phyloP scores from a whole-genome alignment of 805 yeast genomes.

The Peterozyma toletana region DNA sequence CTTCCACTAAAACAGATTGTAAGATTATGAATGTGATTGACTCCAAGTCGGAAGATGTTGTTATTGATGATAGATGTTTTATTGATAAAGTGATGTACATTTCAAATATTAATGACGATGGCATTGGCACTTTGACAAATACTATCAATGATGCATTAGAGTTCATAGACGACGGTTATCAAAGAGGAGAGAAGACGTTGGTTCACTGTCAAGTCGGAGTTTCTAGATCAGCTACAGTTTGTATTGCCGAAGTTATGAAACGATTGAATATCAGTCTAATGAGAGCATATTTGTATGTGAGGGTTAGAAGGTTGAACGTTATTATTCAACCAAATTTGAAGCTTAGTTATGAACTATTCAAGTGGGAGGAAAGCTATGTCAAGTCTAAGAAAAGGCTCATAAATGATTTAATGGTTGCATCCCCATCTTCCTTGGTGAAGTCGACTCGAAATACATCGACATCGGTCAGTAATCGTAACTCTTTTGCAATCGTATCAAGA shows the following conservation, averaged over 20 bases:
- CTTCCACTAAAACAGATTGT: constrained; percentile 19
- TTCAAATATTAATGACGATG: constrained; percentile 81
- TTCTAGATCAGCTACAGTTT: constrained; percentile 89
- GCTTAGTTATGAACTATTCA: constrained; percentile 84
- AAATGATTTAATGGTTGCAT: too few species aligned
- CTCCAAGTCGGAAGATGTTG: constrained; percentile 11
- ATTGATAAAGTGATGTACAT: constrained; percentile 52
- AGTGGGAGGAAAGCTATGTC: constrained; percentile 45
- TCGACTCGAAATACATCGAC: neutral
- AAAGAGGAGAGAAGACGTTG: constrained; percentile 42
- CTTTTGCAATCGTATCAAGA: neutral
- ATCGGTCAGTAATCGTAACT: neutral
- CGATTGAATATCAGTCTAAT: constrained; percentile 60
- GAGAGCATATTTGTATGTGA: constrained; percentile 78
- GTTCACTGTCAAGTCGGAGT: constrained; percentile 97
- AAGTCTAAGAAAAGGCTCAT: neutral
- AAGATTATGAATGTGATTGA: constrained; percentile 16
- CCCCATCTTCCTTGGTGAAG: neutral
- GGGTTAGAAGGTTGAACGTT: constrained; percentile 84
- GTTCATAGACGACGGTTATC: constrained; percentile 52
- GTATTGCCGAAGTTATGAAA: constrained; percentile 91
- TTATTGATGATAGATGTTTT: constrained; percentile 15
- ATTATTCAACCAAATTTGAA: constrained; percentile 91
- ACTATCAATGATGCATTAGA: constrained; percentile 58
- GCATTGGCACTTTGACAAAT: constrained; percentile 67